phyloP scores from a whole-genome alignment of 495 filamentous ascomycete genomes.

The Neurospora sp. region DNA sequence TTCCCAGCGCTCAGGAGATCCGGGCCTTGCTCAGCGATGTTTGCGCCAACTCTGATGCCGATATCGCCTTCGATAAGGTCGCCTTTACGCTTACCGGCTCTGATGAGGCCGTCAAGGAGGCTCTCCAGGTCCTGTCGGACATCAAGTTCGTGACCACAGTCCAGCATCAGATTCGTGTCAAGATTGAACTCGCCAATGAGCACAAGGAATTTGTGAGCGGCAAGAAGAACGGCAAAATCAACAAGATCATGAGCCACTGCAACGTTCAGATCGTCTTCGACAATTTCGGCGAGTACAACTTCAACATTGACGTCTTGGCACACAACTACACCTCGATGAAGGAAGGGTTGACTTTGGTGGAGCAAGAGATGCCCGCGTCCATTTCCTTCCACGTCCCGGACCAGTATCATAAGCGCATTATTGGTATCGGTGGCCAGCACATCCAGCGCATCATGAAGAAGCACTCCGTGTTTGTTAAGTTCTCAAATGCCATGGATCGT shows the following conservation, averaged over 20 bases:
- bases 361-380: constrained; percentile 98
- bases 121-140: constrained; percentile 83
- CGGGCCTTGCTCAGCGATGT: constrained; percentile 89
- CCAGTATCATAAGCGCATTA: constrained; percentile 99
- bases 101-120: constrained; percentile 89
- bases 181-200: constrained; percentile 97
- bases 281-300: constrained; percentile 98
- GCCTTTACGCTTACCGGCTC: constrained; percentile 90
- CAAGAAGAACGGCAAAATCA: constrained; percentile 99
- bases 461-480: constrained; percentile 99
- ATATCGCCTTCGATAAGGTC: constrained; percentile 87
- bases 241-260: constrained; percentile 99
- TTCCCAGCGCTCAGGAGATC: constrained; percentile 67
- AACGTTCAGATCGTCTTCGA: constrained; percentile 99
- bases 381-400: constrained; percentile 99
- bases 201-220: constrained; percentile 99
- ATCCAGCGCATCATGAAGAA: constrained; percentile 99
- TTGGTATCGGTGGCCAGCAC: constrained; percentile 94
- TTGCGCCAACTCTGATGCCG: constrained; percentile 88
- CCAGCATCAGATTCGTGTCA: constrained; percentile 88
- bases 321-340: constrained; percentile 85
- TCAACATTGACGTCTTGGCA: constrained; percentile 96
- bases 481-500: constrained; percentile 98
- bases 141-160: constrained; percentile 80
- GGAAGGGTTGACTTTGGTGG: constrained; percentile 80